Evolutionary conservation across 2,329 filamentous ascomycete species (phyloP).

Genomic region (Boeremia lycopersici): DNA sequence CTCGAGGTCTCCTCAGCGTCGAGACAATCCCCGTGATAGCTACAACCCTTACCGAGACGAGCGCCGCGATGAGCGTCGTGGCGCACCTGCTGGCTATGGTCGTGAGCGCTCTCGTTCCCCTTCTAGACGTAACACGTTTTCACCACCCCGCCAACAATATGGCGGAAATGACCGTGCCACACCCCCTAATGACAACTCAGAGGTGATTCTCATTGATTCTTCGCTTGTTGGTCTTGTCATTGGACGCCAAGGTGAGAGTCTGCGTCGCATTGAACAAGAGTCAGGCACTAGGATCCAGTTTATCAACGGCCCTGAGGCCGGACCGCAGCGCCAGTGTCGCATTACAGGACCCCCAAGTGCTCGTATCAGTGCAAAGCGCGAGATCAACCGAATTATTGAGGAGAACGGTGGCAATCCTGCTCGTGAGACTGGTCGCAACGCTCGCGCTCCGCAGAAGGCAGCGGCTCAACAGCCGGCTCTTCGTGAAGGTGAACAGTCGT

Average conservation of each 20-base stretch:
- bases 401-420: conserved; percentile 70
- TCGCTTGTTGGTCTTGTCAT: conserved; percentile 89
- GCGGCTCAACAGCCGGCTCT: conserved; percentile 55
- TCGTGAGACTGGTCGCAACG: conserved; percentile 47
- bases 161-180: conserved; percentile 61
- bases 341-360: conserved; percentile 76
- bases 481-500: conserved; percentile 80
- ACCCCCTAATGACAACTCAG: conserved; percentile 70
- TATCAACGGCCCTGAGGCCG: conserved; percentile 75
- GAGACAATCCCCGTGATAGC: conserved; percentile 74
- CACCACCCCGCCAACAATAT: conserved; percentile 59
- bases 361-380: conserved; percentile 77
- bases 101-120: conserved; percentile 77
- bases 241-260: conserved; percentile 85
- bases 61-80: conserved; percentile 70
- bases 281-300: conserved; percentile 87
- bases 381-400: conserved; percentile 86
- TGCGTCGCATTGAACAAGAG: conserved; percentile 82
- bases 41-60: conserved; percentile 87
- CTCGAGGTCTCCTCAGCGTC: conserved; percentile 62
- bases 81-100: conserved; percentile 60
- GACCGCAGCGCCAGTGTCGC: conserved; percentile 80
- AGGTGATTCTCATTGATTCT: conserved; percentile 86
- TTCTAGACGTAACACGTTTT: conserved; percentile 64
- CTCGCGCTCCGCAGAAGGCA: conserved; percentile 51